Evolutionary conservation across 257 asterid genomes (phyloP).

Genomic region (Pogostemon cablin): DNA sequence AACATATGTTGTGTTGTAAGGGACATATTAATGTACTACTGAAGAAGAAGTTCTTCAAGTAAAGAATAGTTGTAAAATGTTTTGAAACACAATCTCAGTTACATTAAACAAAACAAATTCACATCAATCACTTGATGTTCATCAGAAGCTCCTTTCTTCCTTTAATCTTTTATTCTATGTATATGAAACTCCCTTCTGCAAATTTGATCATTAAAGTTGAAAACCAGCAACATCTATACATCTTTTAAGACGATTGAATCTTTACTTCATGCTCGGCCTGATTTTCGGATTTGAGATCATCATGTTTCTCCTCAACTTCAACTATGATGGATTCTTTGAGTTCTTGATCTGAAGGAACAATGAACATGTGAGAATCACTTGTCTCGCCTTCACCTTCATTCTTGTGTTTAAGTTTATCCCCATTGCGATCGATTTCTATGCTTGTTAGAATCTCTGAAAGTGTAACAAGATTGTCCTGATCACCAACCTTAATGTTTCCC

Average conservation of each 20-base stretch:
- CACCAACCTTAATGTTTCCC: constrained; percentile 50
- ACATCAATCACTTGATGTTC: constrained; percentile 3
- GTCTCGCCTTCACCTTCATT: constrained; percentile 38
- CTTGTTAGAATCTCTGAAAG: constrained; percentile 62
- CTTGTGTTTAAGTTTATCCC: constrained; percentile 37
- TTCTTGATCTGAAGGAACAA: constrained; percentile 36
- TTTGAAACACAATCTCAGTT: neutral
- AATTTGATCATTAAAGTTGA: neutral
- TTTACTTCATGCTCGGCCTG: constrained; percentile 16
- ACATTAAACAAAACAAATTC: constrained; percentile 7
- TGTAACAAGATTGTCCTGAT: constrained; percentile 36
- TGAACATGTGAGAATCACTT: constrained; percentile 36
- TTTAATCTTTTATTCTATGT: constrained; percentile 3
- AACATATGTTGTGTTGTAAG: too few relatives aligned
- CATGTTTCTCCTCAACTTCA: constrained; percentile 32
- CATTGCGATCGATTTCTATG: constrained; percentile 50
- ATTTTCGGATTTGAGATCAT: constrained; percentile 32
- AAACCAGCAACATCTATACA: neutral
- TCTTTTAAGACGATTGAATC: neutral
- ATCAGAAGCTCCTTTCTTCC: neutral
- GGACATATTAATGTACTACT: too few relatives aligned
- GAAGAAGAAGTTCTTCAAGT: neutral
- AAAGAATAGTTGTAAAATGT: neutral
- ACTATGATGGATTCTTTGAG: constrained; percentile 28
- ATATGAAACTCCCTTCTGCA: constrained; percentile 12